phyloP scores from a whole-genome alignment of 257 asterid species.

The Primulina tabacum region DNA sequence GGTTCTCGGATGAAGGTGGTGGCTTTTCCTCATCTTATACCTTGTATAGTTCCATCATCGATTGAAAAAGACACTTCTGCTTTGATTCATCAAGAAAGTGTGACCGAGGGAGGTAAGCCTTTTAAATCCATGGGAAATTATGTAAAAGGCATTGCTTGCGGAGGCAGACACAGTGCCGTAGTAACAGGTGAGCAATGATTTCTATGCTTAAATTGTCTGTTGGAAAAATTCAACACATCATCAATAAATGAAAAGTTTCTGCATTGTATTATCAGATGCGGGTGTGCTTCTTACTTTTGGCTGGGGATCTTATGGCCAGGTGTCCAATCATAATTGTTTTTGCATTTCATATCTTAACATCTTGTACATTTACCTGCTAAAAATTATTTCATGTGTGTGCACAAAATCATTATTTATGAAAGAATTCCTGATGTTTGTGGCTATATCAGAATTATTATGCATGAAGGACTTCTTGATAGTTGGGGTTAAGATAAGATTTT shows the following conservation, averaged over 20 bases:
- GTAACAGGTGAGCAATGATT: constrained; percentile 52
- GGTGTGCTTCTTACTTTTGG: constrained; percentile 76
- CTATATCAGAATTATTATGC: no score
- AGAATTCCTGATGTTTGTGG: no score
- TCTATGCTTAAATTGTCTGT: constrained; percentile 2
- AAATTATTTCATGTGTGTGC: constrained; percentile 1
- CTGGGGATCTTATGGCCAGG: constrained; percentile 84
- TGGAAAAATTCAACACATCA: not conserved
- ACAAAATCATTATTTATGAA: not conserved
- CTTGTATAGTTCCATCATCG: constrained; percentile 50
- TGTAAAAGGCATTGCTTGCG: constrained; percentile 67
- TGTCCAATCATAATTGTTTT: constrained; percentile 17
- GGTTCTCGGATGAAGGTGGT: constrained; percentile 68
- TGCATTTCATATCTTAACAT: constrained; percentile 9
- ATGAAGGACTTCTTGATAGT: not conserved
- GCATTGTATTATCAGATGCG: constrained; percentile 40
- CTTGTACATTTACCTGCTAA: constrained; percentile 5
- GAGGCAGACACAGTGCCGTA: constrained; percentile 75
- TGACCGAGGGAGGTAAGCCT: constrained; percentile 27
- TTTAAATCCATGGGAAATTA: constrained; percentile 41
- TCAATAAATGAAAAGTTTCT: constrained; percentile 8
- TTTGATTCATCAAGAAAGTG: constrained; percentile 31
- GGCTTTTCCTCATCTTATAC: constrained; percentile 83
- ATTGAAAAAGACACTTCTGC: constrained; percentile 40
- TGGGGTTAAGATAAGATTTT: not conserved